Percentiles rank a stretch among this genome's conserved stretches.
Evolutionary conservation across 1,284 basidiomycete species (phyloP).

Genomic region (Trichosporon ovoides): DNA sequence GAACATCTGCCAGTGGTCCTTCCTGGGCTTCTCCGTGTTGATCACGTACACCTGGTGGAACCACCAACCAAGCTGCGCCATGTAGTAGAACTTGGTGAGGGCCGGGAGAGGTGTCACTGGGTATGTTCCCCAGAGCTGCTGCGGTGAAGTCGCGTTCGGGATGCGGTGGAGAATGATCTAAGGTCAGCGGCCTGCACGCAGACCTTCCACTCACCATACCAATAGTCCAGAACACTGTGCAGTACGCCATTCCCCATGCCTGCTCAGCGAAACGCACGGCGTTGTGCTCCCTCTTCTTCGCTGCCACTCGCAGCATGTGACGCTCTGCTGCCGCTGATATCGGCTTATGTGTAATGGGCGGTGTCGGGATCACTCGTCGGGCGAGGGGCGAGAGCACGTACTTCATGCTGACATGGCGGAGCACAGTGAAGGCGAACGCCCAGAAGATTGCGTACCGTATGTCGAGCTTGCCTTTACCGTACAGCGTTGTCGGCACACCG

Average conservation of each 20-base stretch:
- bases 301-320: neutral
- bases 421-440: constrained; percentile 69
- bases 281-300: constrained; percentile 55
- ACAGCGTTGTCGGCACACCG: constrained; percentile 39
- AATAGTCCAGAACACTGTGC: constrained; percentile 64
- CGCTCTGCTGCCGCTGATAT: constrained; percentile 8
- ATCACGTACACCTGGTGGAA: constrained; percentile 88
- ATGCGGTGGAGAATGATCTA: constrained; percentile 74
- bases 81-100: constrained; percentile 83
- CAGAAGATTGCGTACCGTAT: constrained; percentile 64
- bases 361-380: constrained; percentile 1
- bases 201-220: constrained; percentile 67
- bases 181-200: neutral
- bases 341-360: neutral
- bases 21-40: constrained; percentile 85
- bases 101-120: constrained; percentile 73
- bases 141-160: constrained; percentile 65
- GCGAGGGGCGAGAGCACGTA: constrained; percentile 62
- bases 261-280: constrained; percentile 89
- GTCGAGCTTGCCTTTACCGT: constrained; percentile 65
- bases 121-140: constrained; percentile 72
- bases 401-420: constrained; percentile 69
- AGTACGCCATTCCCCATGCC: constrained; percentile 83
- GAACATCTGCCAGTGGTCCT: constrained; percentile 95
- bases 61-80: constrained; percentile 88